Evolutionary conservation across 305 asterid genomes (phyloP), one percentile per base, ranked within the genome.

Genomic region (Fraxinus velutina): DNA sequence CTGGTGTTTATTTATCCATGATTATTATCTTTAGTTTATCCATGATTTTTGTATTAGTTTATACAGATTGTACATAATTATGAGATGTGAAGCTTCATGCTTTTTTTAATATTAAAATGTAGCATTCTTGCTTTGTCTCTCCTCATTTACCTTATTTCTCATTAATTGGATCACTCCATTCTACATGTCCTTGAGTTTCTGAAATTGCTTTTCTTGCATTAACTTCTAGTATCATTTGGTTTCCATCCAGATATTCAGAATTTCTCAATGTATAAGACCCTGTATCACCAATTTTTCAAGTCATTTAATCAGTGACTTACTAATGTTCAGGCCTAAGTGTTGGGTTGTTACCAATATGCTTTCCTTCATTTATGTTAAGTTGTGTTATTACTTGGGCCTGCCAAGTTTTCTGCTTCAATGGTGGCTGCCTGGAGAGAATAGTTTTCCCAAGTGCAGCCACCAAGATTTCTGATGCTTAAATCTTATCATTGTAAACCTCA

Each of bases 101-200:
- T 33, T 68, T 64, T 62, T 62, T 71, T 15, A 22, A 55, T 77
- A 66, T 29, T 24, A 66, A 33, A 57, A 13, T 44, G 71, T 52
- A 19, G 10, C 13, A 2, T 19, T 50, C 13, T 47, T 76, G 2
- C 50, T 21, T 71, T 71, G 4, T 55, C 27, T 50, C 50, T 57
- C 78, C 75, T 27, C 36, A 30, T 55, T 36, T 71, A 71, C 34
- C 57, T 77, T n/a, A 39, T 42, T 62, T 72, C 79, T 64, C 75
- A 5, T 29, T 66, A 66, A 30, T 62, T 34, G 64, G 81, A 66
- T 75, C 24, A 30, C 21, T 57, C 32, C 24, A 50, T 73, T 73
- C 42, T 77, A 73, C 68, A 72, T 37, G 22, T 57, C 50, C 79
- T 77, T 80, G 78, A 80, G 76, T 37, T 74, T 78, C 73, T 75